Percentiles rank a stretch among this genome's conserved stretches.
These are phyloP conservation scores for Populus euphratica DNA, from an alignment of 345 rosid genomes.

Conservation along the genomic window DNA sequence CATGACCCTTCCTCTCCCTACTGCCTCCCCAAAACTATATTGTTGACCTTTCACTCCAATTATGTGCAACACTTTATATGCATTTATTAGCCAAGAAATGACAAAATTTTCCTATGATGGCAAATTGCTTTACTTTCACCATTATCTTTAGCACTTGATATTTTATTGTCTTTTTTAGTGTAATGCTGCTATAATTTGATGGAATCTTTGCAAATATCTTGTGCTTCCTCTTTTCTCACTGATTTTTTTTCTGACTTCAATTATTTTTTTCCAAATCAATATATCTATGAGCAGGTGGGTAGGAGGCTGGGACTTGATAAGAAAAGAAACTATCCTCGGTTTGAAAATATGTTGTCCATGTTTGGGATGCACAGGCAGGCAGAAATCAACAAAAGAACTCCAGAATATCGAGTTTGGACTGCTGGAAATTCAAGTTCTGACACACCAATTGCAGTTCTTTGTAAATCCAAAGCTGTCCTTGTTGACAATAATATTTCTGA, in stretches of 20 bases:
- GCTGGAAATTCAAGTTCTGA: constrained; percentile 43
- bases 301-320: constrained; percentile 79
- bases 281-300: constrained; percentile 52
- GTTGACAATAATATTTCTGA: constrained; percentile 25
- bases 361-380: constrained; percentile 72
- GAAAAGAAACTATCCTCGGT: constrained; percentile 69
- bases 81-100: not conserved
- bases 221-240: not conserved
- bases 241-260: not conserved
- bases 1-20: not conserved
- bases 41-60: not conserved
- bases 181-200: not conserved
- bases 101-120: not conserved
- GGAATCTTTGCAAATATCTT: not conserved
- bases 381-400: constrained; percentile 63
- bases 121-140: not conserved
- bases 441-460: constrained; percentile 42
- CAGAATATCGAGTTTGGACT: constrained; percentile 72
- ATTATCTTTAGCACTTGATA: not conserved
- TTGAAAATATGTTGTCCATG: constrained; percentile 57
- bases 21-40: not conserved
- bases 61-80: not conserved
- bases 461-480: constrained; percentile 29
- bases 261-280: constrained; percentile 8
- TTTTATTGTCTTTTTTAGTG: not conserved